Percentiles rank a stretch among this genome's conserved stretches.
These are phyloP conservation scores for Intubia oerlemansii DNA, from an alignment of 2,329 filamentous ascomycete species.

Conservation along the genomic window DNA sequence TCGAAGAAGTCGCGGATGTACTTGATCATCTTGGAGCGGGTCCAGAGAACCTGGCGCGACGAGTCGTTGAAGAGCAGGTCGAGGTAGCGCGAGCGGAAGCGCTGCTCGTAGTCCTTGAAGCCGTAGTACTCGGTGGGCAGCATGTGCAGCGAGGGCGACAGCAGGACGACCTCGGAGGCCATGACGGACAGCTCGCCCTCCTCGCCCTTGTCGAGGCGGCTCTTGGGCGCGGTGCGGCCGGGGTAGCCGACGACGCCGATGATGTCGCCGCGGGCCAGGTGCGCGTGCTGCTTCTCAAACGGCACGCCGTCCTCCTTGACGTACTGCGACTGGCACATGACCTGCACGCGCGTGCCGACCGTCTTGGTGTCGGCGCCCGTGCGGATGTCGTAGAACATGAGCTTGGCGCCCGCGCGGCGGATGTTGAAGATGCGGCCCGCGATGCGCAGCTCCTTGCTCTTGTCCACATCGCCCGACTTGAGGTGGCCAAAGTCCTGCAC, in stretches of 20 bases:
- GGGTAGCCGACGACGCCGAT: slow-evolving; percentile 74
- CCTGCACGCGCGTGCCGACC: slow-evolving; percentile 61
- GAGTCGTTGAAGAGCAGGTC: slow-evolving; percentile 94
- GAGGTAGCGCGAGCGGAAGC: slow-evolving; percentile 81
- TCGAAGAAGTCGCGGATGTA: slow-evolving; percentile 85
- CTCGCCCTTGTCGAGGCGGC: slow-evolving; percentile 53
- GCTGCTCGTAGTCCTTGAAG: slow-evolving; percentile 86
- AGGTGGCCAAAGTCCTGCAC: slow-evolving; percentile 56
- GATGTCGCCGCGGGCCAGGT: slow-evolving; percentile 77
- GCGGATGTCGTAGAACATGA: slow-evolving; percentile 79
- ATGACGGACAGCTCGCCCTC: slow-evolving; percentile 91
- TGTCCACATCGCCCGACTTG: slow-evolving; percentile 69
- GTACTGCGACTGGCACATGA: slow-evolving; percentile 79
- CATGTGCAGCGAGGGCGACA: slow-evolving; percentile 82
- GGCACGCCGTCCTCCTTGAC: slow-evolving; percentile 35
- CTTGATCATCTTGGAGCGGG: slow-evolving; percentile 67
- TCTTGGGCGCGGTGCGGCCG: slow-evolving; percentile 75
- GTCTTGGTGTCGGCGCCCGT: slow-evolving; percentile 27
- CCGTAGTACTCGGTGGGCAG: slow-evolving; percentile 81
- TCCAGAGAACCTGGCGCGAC: slow-evolving; percentile 65
- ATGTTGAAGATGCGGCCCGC: slow-evolving; percentile 81
- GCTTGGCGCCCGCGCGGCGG: slow-evolving; percentile 60
- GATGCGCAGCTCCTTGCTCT: slow-evolving; percentile 54
- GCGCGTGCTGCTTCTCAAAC: slow-evolving; percentile 78
- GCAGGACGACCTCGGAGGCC: slow-evolving; percentile 62